phyloP scores from a whole-genome alignment of 805 yeast genomes.

The Ogataea ramenticola region DNA sequence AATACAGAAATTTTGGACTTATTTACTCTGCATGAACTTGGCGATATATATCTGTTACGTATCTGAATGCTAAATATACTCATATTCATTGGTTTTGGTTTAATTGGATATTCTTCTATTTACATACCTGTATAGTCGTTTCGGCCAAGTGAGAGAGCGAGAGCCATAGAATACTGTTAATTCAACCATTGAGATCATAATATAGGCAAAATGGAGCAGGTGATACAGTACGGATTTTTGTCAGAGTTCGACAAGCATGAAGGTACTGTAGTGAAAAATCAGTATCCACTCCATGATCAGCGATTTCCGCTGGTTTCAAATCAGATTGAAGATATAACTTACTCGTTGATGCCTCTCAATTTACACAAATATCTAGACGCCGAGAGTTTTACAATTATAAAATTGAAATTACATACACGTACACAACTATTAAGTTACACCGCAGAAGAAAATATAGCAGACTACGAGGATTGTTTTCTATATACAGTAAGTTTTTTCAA shows the following conservation, averaged over 20 bases:
- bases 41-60: too few relatives aligned
- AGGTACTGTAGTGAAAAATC: slow-evolving; percentile 62
- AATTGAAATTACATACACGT: slow-evolving; percentile 31
- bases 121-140: too few relatives aligned
- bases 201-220: neutral
- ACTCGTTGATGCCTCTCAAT: slow-evolving; percentile 21
- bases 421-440: slow-evolving; percentile 12
- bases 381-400: slow-evolving; percentile 54
- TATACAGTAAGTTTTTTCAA: slow-evolving; percentile 24
- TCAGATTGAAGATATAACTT: slow-evolving; percentile 30
- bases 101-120: too few relatives aligned
- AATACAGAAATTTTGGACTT: neutral
- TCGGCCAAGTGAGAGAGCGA: too few relatives aligned
- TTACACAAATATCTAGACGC: slow-evolving; percentile 38
- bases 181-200: too few relatives aligned
- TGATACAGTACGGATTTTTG: slow-evolving; percentile 33
- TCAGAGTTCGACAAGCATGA: slow-evolving; percentile 76
- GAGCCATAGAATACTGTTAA: too few relatives aligned
- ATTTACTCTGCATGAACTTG: too few relatives aligned
- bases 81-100: too few relatives aligned
- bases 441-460: slow-evolving; percentile 4
- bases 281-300: slow-evolving; percentile 40
- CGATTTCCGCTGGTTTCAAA: slow-evolving; percentile 56
- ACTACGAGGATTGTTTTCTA: slow-evolving; percentile 15
- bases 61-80: too few relatives aligned